Evolutionary conservation across 1,284 basidiomycete genomes (phyloP).

Genomic region (Microbotryum saponariae): DNA sequence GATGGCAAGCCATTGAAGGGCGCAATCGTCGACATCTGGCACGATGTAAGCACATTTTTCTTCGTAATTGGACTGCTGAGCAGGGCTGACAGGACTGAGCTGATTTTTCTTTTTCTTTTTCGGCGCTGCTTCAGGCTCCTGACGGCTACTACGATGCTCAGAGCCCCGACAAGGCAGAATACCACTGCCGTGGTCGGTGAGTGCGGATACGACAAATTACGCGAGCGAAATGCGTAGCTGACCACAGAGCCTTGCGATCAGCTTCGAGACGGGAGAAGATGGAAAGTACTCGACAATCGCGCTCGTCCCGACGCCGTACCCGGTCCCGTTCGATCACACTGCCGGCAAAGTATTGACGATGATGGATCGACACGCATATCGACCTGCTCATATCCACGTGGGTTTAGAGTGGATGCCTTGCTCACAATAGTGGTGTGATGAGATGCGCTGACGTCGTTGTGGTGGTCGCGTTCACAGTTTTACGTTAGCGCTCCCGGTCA

Average conservation of each 20-base stretch:
- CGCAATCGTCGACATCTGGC: constrained; percentile 43
- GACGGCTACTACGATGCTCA: constrained; percentile 44
- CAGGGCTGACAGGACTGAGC: not conserved
- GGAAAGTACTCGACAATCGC: constrained; percentile 39
- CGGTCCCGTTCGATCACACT: constrained; percentile 42
- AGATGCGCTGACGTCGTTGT: constrained; percentile 16
- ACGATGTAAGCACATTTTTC: constrained; percentile 28
- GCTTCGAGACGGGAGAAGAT: constrained; percentile 39
- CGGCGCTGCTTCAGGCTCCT: constrained; percentile 26
- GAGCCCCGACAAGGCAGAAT: constrained; percentile 40
- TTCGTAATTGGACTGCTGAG: not conserved
- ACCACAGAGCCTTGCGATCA: constrained; percentile 1
- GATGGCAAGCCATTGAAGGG: constrained; percentile 40
- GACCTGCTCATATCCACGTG: constrained; percentile 43
- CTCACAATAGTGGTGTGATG: not conserved
- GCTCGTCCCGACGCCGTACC: constrained; percentile 42
- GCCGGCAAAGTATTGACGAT: constrained; percentile 41
- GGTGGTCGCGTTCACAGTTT: constrained; percentile 30
- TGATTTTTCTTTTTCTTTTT: not conserved
- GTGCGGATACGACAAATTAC: not conserved
- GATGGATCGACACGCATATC: constrained; percentile 42
- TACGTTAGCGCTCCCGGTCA: constrained; percentile 36
- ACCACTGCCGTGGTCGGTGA: constrained; percentile 32
- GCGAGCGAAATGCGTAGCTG: too few relatives aligned
- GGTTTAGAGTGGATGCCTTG: not conserved